Conservation (phyloP, 2,329 filamentous ascomycete species). For the Aspergillus proliferans region DNA sequence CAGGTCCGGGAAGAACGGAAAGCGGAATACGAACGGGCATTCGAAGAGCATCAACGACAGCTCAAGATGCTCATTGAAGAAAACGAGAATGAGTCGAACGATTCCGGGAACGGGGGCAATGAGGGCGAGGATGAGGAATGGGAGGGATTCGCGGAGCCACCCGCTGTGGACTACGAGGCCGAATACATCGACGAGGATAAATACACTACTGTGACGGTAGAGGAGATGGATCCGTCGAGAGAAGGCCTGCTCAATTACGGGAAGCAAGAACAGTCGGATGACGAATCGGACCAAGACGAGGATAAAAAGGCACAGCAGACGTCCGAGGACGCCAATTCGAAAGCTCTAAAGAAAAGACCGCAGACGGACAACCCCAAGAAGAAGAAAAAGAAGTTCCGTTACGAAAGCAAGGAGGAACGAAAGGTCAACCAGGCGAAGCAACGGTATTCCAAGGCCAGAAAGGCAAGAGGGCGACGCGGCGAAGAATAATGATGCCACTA, state of each 20-base stretch:
- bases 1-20: conserved; percentile 80
- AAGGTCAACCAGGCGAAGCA: conserved; percentile 57
- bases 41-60: conserved; percentile 66
- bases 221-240: conserved; percentile 73
- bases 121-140: conserved; percentile 52
- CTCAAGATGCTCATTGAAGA: conserved; percentile 56
- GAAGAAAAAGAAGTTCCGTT: conserved; percentile 87
- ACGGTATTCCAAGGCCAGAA: conserved; percentile 63
- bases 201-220: conserved; percentile 90
- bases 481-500: conserved; percentile 21
- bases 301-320: conserved; percentile 22
- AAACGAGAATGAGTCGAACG: conserved; percentile 14
- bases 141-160: conserved; percentile 54
- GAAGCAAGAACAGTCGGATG: conserved; percentile 22
- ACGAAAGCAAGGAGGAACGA: conserved; percentile 81
- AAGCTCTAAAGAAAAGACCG: conserved; percentile 46
- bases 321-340: conserved; percentile 21
- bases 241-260: conserved; percentile 61
- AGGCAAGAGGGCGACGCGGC: conserved; percentile 52
- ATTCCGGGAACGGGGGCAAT: conserved; percentile 21
- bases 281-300: conserved; percentile 18
- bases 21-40: conserved; percentile 73
- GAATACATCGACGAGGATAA: conserved; percentile 96
- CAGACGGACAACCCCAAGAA: conserved; percentile 57
- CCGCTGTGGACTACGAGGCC: conserved; percentile 69